A percentile compares a stretch with the other conserved stretches of the same genome.
These are phyloP conservation scores for Zychaea mexicana DNA, from an alignment of 371 early-diverging fungal genomes.

Conservation along the genomic window DNA sequence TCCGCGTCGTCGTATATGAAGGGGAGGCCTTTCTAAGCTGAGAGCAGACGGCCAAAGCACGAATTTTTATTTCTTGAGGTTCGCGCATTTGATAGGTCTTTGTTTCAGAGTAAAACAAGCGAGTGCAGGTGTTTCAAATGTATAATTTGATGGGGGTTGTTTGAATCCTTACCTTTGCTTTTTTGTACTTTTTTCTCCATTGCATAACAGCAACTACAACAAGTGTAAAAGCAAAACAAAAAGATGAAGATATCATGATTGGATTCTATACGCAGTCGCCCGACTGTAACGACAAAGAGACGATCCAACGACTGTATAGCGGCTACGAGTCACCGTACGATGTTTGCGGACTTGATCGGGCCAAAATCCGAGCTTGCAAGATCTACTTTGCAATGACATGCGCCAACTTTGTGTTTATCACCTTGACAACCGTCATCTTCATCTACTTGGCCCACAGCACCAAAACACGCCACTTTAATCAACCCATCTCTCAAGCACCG, in stretches of 20 bases:
- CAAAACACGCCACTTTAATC: background rate
- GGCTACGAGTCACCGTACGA: background rate
- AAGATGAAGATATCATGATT: constrained; percentile 4
- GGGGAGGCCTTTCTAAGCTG: too few species aligned
- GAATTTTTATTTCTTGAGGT: too few species aligned
- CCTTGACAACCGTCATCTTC: constrained; percentile 16
- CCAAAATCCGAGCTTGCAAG: constrained; percentile 5
- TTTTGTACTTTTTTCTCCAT: background rate
- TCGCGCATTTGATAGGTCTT: background rate
- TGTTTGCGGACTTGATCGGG: background rate
- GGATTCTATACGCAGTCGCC: background rate
- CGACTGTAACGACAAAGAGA: background rate
- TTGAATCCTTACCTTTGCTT: background rate
- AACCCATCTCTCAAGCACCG: background rate
- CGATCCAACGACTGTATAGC: background rate
- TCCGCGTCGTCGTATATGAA: too few species aligned
- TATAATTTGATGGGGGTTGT: background rate
- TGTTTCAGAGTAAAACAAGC: background rate
- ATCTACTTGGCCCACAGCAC: background rate
- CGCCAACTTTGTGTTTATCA: constrained; percentile 16
- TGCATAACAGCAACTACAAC: background rate
- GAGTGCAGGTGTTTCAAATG: background rate
- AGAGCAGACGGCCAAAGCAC: too few species aligned
- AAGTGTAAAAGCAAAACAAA: background rate
- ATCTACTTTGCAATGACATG: constrained; percentile 12